Evolutionary conservation across 345 rosid species (phyloP).

Genomic region (Gossypium australe): DNA sequence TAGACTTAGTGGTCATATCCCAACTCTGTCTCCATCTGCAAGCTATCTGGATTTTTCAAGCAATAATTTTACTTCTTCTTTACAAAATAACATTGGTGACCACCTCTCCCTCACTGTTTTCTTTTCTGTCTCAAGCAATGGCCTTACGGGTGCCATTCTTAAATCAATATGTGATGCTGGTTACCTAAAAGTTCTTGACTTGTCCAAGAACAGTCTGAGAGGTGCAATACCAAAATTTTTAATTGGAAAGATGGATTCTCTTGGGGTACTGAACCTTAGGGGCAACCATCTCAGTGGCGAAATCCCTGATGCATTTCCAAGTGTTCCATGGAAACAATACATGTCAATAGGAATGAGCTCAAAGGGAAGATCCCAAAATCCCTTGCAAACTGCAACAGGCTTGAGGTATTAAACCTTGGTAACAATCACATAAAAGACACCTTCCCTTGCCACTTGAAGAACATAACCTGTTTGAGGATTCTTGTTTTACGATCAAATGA

Average conservation of each 20-base stretch:
- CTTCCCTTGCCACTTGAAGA: slow-evolving; percentile 35
- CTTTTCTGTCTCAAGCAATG: slow-evolving; percentile 24
- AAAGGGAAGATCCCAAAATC: slow-evolving; percentile 31
- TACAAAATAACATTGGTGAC: slow-evolving; percentile 22
- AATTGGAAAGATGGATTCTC: neutral
- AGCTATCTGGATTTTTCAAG: slow-evolving; percentile 26
- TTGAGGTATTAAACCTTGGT: slow-evolving; percentile 37
- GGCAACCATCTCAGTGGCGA: slow-evolving; percentile 19
- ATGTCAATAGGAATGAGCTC: slow-evolving; percentile 30
- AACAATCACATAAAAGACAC: slow-evolving; percentile 24
- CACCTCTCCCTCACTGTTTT: neutral
- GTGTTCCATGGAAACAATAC: slow-evolving; percentile 27
- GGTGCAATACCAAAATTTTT: slow-evolving; percentile 10
- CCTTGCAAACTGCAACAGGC: slow-evolving; percentile 17
- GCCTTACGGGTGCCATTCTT: neutral
- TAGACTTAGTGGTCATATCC: neutral
- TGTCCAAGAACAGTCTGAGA: neutral
- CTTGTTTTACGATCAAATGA: slow-evolving; percentile 33
- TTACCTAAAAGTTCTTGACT: neutral
- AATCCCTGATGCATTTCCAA: slow-evolving; percentile 18
- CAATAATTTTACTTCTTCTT: slow-evolving; percentile 19
- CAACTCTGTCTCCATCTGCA: neutral
- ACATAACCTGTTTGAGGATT: slow-evolving; percentile 24
- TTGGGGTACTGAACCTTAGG: slow-evolving; percentile 31
- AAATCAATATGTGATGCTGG: slow-evolving; percentile 10